phyloP scores from a whole-genome alignment of 1,284 basidiomycete species.

The Volvariella volvacea region DNA sequence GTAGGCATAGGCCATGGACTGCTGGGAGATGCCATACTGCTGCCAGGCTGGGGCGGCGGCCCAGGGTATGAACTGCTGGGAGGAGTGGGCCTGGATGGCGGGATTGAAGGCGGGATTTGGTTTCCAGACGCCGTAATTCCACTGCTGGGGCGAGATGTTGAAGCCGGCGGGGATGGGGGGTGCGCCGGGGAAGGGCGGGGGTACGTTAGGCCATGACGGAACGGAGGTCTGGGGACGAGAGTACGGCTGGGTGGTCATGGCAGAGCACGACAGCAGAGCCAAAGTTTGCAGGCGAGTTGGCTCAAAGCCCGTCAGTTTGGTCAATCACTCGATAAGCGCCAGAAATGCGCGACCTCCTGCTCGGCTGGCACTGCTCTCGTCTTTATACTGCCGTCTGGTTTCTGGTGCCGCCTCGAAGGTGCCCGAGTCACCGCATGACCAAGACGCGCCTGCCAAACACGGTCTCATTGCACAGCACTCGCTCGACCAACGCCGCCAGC shows the following conservation, averaged over 20 bases:
- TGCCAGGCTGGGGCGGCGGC: slow-evolving; percentile 32
- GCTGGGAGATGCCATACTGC: slow-evolving; percentile 10
- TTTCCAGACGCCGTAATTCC: slow-evolving; percentile 42
- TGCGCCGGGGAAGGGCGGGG: slow-evolving; percentile 33
- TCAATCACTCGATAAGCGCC: too few species aligned
- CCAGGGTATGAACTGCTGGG: slow-evolving; percentile 25
- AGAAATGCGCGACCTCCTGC: too few species aligned
- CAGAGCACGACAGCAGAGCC: too few species aligned
- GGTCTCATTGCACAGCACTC: too few species aligned
- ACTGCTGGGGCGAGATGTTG: slow-evolving; percentile 33
- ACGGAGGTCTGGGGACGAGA: neutral
- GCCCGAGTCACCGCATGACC: too few species aligned
- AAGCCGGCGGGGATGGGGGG: slow-evolving; percentile 39
- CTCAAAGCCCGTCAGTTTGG: too few species aligned
- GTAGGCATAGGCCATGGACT: slow-evolving; percentile 11
- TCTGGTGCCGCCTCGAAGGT: too few species aligned
- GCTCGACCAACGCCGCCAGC: too few species aligned
- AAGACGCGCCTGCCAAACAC: too few species aligned
- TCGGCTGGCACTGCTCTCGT: too few species aligned
- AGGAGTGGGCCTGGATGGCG: slow-evolving; percentile 13
- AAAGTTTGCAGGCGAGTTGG: too few species aligned
- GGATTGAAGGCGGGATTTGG: slow-evolving; percentile 37
- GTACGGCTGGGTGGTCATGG: neutral
- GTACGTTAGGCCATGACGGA: slow-evolving; percentile 10
- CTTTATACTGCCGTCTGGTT: too few species aligned